These are phyloP conservation scores for Phytophthora pseudosyringae DNA, from an alignment of 352 stramenopile genomes.

Conservation along the genomic window DNA sequence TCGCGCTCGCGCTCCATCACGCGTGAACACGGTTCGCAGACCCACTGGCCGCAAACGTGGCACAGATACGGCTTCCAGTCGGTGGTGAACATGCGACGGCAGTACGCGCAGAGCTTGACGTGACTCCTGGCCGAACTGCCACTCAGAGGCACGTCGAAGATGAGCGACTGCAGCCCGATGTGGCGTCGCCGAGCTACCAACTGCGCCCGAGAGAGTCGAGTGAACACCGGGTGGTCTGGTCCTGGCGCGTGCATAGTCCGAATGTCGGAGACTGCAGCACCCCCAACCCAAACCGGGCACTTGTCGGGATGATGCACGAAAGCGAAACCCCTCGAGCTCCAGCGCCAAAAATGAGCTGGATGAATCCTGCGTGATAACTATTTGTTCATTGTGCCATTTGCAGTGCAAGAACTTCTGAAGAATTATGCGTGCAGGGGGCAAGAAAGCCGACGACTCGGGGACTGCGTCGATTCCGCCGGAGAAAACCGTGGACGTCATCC, in stretches of 20 bases:
- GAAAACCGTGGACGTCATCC: constrained; percentile 45
- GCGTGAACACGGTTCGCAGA: constrained; percentile 52
- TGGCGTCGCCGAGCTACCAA: constrained; percentile 48
- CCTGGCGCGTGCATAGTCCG: constrained; percentile 26
- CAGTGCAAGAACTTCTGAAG: background rate
- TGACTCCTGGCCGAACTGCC: background rate
- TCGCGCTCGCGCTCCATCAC: constrained; percentile 62
- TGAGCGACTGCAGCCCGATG: constrained; percentile 57
- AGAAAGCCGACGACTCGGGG: constrained; percentile 3
- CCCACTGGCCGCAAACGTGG: constrained; percentile 55
- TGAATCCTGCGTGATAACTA: background rate
- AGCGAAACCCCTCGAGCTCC: constrained; percentile 13
- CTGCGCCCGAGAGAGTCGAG: constrained; percentile 53
- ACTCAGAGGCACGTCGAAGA: constrained; percentile 16
- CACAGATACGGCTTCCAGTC: constrained; percentile 56
- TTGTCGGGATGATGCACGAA: background rate
- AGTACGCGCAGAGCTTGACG: constrained; percentile 34
- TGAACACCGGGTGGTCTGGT: constrained; percentile 58
- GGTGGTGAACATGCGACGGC: constrained; percentile 41
- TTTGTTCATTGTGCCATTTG: background rate
- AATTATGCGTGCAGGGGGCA: constrained; percentile 6
- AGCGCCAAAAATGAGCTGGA: constrained; percentile 18
- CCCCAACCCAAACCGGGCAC: background rate
- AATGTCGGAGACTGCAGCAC: constrained; percentile 15
- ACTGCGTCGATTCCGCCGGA: constrained; percentile 26